Base-by-base conservation (phyloP, 345 rosid genomes). In the Pistacia vera region DNA sequence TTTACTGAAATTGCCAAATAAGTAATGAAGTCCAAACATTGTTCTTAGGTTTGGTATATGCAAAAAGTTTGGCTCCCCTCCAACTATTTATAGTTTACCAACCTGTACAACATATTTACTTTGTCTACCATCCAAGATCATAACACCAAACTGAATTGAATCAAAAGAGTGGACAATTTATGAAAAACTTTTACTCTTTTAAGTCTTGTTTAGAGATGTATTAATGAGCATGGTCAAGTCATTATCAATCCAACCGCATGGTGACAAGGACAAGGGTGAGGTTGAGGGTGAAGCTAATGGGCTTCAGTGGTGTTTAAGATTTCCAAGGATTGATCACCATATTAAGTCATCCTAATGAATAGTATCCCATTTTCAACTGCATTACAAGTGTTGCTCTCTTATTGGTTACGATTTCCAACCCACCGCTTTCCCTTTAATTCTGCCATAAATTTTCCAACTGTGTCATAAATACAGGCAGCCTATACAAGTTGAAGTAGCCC, bases 371-470 rank as follows among this genome's bases (percentile, higher is more conserved):
- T 73, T 4, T 63, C 83, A 66, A 60, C 73, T 74, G 33, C 10
- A 74, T 28, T 4, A 22, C 70, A 58, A 28, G 66, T 75, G 78
- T 51, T 11, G 1, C 13, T 25, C 0, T 61, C 17, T 25, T 0
- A 72, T 68, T 41, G 82, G 66, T 33, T 35, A 60, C 79, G 2
- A 2, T 35, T 60, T 58, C 58, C 81, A 46, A 56, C 80, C 71
- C 8, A 35, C 66, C 36, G 38, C 25, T 55, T 4, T 38, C 33
- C 61, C 79, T 55, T 67, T 56, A 75, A 79, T 76, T 66, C 74
- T 25, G 83, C 79, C 62, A 62, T 76, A 35, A 81, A 41, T 71
- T 78, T 12, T 46, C 63, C 87, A 83, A 75, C 84, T 8, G 70
- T 3, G 30, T 60, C 77, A 57, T 78, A 30, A 78, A 79, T 75